Evolutionary conservation across 306 rosid genomes (phyloP).

Genomic region (Adenanthera pavonina): DNA sequence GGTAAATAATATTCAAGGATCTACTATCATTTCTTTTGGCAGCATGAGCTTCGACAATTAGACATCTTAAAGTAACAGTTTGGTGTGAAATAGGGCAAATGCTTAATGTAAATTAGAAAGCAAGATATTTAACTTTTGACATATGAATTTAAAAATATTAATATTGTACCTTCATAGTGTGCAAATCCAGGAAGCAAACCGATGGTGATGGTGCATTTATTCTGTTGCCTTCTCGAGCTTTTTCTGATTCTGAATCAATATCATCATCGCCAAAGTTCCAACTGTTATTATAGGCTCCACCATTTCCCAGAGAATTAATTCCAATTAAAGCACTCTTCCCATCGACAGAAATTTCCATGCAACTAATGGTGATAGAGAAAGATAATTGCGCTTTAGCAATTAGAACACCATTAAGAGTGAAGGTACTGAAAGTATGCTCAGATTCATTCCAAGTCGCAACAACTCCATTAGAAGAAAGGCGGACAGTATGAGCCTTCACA

Average conservation of each 20-base stretch:
- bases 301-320: conserved; percentile 56
- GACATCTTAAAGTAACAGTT: conserved; percentile 14
- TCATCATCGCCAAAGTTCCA: conserved; percentile 56
- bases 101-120: neutral
- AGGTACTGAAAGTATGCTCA: conserved; percentile 73
- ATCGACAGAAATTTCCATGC: conserved; percentile 90
- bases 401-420: conserved; percentile 76
- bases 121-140: conserved; percentile 24
- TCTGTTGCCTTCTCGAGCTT: conserved; percentile 51
- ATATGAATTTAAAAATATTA: conserved; percentile 24
- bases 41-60: neutral
- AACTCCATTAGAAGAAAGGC: conserved; percentile 88
- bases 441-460: conserved; percentile 81
- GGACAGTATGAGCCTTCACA: conserved; percentile 76
- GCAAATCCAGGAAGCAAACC: conserved; percentile 88
- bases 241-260: conserved; percentile 49
- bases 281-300: conserved; percentile 40
- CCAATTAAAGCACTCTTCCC: conserved; percentile 90
- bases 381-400: conserved; percentile 70
- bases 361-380: conserved; percentile 64
- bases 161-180: conserved; percentile 77
- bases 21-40: neutral
- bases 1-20: neutral
- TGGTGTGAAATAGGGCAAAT: conserved; percentile 5
- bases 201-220: conserved; percentile 77